phyloP scores from a whole-genome alignment of 2,329 filamentous ascomycete species.

The Rutstroemia sydowiana region DNA sequence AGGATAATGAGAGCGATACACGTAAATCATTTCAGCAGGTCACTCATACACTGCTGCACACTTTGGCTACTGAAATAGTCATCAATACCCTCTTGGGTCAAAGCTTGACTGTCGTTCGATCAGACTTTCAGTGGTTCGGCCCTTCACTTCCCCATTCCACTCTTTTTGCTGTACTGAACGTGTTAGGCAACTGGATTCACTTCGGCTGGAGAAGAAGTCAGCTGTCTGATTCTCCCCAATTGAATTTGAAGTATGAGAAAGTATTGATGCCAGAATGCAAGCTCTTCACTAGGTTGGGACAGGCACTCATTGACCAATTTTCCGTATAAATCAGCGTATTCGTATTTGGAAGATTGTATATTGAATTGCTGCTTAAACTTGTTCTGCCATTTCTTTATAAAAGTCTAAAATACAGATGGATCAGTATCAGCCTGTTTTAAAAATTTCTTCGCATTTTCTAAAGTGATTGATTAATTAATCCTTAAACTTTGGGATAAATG shows the following conservation, averaged over 20 bases:
- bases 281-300: slow-evolving; percentile 35
- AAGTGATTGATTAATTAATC: slow-evolving; percentile 37
- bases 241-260: too few relatives aligned
- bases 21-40: slow-evolving; percentile 35
- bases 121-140: slow-evolving; percentile 51
- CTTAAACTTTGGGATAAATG: too few relatives aligned
- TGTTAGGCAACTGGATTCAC: slow-evolving; percentile 47
- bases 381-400: slow-evolving; percentile 40
- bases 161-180: slow-evolving; percentile 48
- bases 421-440: slow-evolving; percentile 47
- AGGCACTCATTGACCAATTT: slow-evolving; percentile 49
- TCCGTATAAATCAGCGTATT: slow-evolving; percentile 50
- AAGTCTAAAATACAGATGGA: slow-evolving; percentile 40
- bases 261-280: too few relatives aligned
- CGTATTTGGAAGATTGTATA: slow-evolving; percentile 45
- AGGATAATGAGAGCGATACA: slow-evolving; percentile 6
- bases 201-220: too few relatives aligned
- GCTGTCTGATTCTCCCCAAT: too few relatives aligned
- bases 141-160: slow-evolving; percentile 54
- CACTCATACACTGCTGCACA: slow-evolving; percentile 51
- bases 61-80: slow-evolving; percentile 47
- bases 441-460: slow-evolving; percentile 41
- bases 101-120: slow-evolving; percentile 48
- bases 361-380: slow-evolving; percentile 40
- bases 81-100: slow-evolving; percentile 42